These are phyloP conservation scores for Fraxinus velutina DNA, from an alignment of 305 asterid genomes.

Conservation along the genomic window DNA sequence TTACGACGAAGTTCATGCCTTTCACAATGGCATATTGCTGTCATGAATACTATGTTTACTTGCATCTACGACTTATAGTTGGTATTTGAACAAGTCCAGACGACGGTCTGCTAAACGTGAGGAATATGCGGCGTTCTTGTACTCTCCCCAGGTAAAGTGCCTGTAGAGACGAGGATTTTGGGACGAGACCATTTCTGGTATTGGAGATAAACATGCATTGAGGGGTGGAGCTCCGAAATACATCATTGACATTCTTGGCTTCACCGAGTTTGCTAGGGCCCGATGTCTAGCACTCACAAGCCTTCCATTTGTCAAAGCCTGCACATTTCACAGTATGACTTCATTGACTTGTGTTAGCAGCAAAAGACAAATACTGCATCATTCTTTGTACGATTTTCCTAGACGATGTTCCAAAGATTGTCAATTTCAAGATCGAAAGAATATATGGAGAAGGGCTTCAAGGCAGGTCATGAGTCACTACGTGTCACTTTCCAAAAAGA, in stretches of 20 bases:
- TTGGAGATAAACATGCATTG: slow-evolving; percentile 36
- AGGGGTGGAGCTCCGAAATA: slow-evolving; percentile 63
- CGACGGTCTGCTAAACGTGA: slow-evolving; percentile 46
- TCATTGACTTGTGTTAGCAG: background rate
- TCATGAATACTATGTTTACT: background rate
- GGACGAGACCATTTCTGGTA: slow-evolving; percentile 24
- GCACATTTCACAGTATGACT: background rate
- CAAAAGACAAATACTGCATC: background rate
- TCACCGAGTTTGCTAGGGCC: slow-evolving; percentile 33
- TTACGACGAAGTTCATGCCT: background rate
- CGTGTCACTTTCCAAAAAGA: background rate
- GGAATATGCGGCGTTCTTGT: slow-evolving; percentile 43
- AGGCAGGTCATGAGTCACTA: background rate
- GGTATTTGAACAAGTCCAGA: slow-evolving; percentile 41
- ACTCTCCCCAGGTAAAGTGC: slow-evolving; percentile 66
- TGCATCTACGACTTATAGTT: background rate
- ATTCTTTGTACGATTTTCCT: background rate
- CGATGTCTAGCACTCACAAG: slow-evolving; percentile 59
- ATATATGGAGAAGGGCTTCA: background rate
- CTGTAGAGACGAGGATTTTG: slow-evolving; percentile 31
- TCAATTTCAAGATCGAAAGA: background rate
- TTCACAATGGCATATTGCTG: background rate
- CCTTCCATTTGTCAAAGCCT: slow-evolving; percentile 60
- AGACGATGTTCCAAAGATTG: background rate
- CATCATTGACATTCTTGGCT: slow-evolving; percentile 54